Evolutionary conservation across 2,329 filamentous ascomycete species (phyloP).

Genomic region (Beauveria asiatica): DNA sequence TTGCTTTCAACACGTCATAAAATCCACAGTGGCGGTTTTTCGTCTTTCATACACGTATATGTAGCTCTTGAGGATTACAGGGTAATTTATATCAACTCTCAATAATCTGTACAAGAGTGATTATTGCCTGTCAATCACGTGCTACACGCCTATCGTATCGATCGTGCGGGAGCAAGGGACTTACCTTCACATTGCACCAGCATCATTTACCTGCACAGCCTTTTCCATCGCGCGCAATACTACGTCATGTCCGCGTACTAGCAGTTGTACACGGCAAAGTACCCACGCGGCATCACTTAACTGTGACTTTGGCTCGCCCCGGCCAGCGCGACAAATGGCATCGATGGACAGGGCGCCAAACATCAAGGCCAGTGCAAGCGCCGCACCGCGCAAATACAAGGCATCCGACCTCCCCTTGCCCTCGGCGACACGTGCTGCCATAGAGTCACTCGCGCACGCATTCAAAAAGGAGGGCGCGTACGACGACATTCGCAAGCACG

Average conservation of each 20-base stretch:
- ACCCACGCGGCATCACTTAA: neutral
- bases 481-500: conserved; percentile 65
- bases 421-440: conserved; percentile 62
- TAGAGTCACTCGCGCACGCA: conserved; percentile 66
- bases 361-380: neutral
- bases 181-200: neutral
- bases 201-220: neutral
- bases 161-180: neutral
- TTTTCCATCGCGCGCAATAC: neutral
- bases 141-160: neutral
- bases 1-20: neutral
- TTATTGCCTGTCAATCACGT: neutral
- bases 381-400: conserved; percentile 48
- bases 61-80: too few relatives aligned
- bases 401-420: conserved; percentile 67
- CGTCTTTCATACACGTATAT: too few relatives aligned
- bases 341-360: neutral
- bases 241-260: neutral
- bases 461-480: conserved; percentile 86
- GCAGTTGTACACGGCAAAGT: neutral
- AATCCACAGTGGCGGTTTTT: neutral
- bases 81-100: too few relatives aligned
- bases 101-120: too few relatives aligned
- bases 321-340: neutral
- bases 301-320: neutral